phyloP scores from a whole-genome alignment of 2,329 filamentous ascomycete genomes.

The Epichloe sibirici region DNA sequence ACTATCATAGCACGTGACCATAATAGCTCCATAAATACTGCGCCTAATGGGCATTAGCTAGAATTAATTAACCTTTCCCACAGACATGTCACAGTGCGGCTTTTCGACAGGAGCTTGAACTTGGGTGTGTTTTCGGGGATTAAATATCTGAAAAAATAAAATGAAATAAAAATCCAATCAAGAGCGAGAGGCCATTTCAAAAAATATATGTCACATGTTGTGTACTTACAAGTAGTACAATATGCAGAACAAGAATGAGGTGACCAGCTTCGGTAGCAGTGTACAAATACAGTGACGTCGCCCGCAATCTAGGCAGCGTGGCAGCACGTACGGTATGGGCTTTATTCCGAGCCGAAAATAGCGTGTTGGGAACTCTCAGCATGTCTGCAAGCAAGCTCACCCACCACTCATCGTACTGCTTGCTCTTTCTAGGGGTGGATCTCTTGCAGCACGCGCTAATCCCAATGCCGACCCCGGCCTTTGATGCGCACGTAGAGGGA shows the following conservation, averaged over 20 bases:
- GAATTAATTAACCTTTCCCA: no score
- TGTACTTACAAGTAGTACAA: not conserved
- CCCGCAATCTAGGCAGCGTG: not conserved
- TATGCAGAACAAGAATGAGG: not conserved
- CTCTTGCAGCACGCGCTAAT: constrained; percentile 19
- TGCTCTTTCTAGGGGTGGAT: constrained; percentile 9
- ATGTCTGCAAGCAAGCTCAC: not conserved
- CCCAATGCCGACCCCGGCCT: constrained; percentile 15
- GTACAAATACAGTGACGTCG: not conserved
- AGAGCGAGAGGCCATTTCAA: not conserved
- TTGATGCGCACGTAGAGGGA: constrained; percentile 23
- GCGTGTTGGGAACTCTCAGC: not conserved
- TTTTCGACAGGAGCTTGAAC: not conserved
- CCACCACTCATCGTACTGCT: not conserved
- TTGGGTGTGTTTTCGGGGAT: not conserved
- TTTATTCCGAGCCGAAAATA: not conserved
- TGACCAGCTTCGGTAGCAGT: not conserved
- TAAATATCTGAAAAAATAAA: not conserved
- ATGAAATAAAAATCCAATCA: not conserved
- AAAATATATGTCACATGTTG: not conserved
- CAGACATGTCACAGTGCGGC: no score
- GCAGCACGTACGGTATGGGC: not conserved
- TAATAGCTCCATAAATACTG: no score
- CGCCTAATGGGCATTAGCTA: no score
- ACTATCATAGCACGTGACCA: no score